These are phyloP conservation scores for Pyricularia sp. DNA, from an alignment of 2,329 filamentous ascomycete species.

Conservation along the genomic window DNA sequence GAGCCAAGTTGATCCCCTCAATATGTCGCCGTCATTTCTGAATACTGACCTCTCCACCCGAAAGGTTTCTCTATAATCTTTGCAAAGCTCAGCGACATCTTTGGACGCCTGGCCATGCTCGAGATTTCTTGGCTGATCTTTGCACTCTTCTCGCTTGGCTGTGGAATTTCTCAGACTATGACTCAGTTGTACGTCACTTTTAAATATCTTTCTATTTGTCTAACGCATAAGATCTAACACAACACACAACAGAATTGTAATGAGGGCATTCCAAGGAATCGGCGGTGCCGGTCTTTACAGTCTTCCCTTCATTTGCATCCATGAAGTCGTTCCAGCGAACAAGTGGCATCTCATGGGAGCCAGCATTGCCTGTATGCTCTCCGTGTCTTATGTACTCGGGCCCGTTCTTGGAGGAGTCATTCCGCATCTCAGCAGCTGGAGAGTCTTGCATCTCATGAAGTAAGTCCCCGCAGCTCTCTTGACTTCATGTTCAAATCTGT, in stretches of 20 bases:
- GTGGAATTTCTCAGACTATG: conserved; percentile 25
- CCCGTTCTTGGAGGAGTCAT: conserved; percentile 49
- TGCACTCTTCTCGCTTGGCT: conserved; percentile 28
- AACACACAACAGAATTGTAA: conserved; percentile 37
- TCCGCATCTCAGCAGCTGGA: conserved; percentile 43
- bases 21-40: background rate
- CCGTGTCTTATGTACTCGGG: conserved; percentile 48
- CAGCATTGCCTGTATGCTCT: conserved; percentile 45
- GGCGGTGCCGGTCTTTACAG: conserved; percentile 55
- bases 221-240: background rate
- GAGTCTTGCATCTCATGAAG: conserved; percentile 56
- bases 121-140: conserved; percentile 26
- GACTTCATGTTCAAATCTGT: too few relatives aligned
- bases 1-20: background rate
- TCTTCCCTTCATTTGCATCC: conserved; percentile 45
- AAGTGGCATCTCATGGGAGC: conserved; percentile 44
- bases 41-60: background rate
- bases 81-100: conserved; percentile 27
- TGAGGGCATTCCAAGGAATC: conserved; percentile 48
- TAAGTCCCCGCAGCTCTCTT: conserved; percentile 17
- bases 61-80: conserved; percentile 15
- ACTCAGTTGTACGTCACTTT: conserved; percentile 17
- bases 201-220: background rate
- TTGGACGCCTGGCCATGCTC: conserved; percentile 28
- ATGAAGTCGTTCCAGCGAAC: conserved; percentile 45